Conservation (phyloP, 805 yeast species). For the Lipomyces orientalis region DNA sequence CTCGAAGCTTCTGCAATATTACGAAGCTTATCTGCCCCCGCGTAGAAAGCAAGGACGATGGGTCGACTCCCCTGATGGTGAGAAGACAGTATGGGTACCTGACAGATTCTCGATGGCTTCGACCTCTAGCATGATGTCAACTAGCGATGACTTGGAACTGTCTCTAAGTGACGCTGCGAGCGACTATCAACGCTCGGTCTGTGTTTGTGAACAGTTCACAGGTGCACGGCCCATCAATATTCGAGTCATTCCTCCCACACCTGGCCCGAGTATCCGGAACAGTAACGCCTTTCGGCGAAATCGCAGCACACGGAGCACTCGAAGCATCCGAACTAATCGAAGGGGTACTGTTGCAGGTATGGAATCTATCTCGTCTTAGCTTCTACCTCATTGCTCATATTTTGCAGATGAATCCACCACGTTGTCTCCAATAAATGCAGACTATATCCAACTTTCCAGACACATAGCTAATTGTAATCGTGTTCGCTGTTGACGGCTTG, state of each 20-base stretch:
- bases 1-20: constrained; percentile 12
- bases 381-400: background rate
- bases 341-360: background rate
- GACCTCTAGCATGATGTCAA: background rate
- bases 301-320: background rate
- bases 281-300: background rate
- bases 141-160: background rate
- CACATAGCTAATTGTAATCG: background rate
- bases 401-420: background rate
- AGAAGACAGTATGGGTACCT: constrained; percentile 30
- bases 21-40: constrained; percentile 18
- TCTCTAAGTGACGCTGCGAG: background rate
- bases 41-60: constrained; percentile 25
- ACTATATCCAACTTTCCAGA: background rate
- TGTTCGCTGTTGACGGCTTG: background rate
- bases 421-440: background rate
- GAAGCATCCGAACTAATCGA: background rate
- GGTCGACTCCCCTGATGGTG: constrained; percentile 31
- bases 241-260: background rate
- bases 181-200: background rate
- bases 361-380: background rate
- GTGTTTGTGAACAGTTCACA: background rate
- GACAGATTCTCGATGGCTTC: constrained; percentile 26
- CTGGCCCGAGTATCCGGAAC: background rate
- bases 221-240: background rate